phyloP scores from a whole-genome alignment of 257 asterid genomes.

The Handroanthus guayacan region DNA sequence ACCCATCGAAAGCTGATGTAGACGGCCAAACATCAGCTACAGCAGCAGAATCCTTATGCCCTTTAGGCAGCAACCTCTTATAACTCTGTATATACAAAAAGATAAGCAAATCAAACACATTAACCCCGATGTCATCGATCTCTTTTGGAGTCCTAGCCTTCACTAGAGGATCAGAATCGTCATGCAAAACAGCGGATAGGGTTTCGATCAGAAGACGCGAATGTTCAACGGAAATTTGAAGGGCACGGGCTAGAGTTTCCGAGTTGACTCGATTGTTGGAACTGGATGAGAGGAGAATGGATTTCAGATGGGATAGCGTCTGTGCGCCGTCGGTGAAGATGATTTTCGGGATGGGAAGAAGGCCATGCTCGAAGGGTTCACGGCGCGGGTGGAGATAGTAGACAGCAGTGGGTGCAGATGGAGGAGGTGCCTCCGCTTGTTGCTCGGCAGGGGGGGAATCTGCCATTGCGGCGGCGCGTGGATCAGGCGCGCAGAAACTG shows the following conservation, averaged over 20 bases:
- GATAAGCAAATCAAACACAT: conserved; percentile 82
- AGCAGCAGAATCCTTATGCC: conserved; percentile 93
- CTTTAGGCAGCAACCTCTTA: conserved; percentile 89
- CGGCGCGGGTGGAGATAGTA: conserved; percentile 79
- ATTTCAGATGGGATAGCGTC: conserved; percentile 64
- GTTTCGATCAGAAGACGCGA: conserved; percentile 83
- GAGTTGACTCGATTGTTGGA: conserved; percentile 53
- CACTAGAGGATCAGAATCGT: conserved; percentile 70
- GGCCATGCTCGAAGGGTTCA: conserved; percentile 94
- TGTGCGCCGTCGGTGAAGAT: conserved; percentile 82
- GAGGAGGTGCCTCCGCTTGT: conserved; percentile 42
- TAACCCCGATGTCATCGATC: conserved; percentile 67
- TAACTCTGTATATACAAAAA: conserved; percentile 83
- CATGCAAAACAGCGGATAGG: conserved; percentile 64
- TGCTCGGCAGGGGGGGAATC: conserved; percentile 42
- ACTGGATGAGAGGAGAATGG: conserved; percentile 61
- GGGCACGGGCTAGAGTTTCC: conserved; percentile 51
- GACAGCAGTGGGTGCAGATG: conserved; percentile 36
- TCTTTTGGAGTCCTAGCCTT: conserved; percentile 56
- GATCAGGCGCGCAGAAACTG: conserved; percentile 40
- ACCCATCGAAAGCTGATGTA: conserved; percentile 92
- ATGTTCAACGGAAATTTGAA: conserved; percentile 74
- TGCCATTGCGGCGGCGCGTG: conserved; percentile 66
- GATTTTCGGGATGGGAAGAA: conserved; percentile 83
- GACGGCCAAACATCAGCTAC: conserved; percentile 99